These are phyloP conservation scores for Rhizopogon vulgaris DNA, from an alignment of 768 basidiomycete genomes.

Conservation along the genomic window DNA sequence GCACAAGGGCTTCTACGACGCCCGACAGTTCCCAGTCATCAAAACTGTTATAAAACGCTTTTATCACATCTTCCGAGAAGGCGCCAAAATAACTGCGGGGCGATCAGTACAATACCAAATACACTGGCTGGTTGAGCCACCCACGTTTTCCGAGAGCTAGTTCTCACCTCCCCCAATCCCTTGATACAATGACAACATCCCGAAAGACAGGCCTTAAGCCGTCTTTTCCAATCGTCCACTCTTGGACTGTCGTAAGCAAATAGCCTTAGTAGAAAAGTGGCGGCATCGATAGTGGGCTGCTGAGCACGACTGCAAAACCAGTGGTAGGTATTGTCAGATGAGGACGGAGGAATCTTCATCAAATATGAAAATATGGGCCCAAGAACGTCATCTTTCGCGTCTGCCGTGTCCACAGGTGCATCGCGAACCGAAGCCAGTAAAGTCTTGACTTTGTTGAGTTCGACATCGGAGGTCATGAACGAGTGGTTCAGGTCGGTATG, in stretches of 20 bases:
- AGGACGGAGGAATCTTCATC: slow-evolving; percentile 36
- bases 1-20: slow-evolving; percentile 43
- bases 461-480: slow-evolving; percentile 19
- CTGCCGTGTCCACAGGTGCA: slow-evolving; percentile 46
- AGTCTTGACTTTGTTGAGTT: slow-evolving; percentile 35
- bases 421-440: slow-evolving; percentile 55
- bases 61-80: slow-evolving; percentile 44
- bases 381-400: slow-evolving; percentile 44
- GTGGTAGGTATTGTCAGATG: slow-evolving; percentile 43
- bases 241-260: slow-evolving; percentile 65
- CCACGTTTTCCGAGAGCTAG: slow-evolving; percentile 63
- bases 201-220: slow-evolving; percentile 47
- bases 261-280: slow-evolving; percentile 76
- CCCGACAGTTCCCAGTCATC: slow-evolving; percentile 59
- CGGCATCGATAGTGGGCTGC: slow-evolving; percentile 52
- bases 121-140: slow-evolving; percentile 28
- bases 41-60: slow-evolving; percentile 55
- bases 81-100: slow-evolving; percentile 64
- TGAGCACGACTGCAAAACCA: slow-evolving; percentile 77
- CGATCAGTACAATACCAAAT: slow-evolving; percentile 8
- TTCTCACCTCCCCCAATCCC: slow-evolving; percentile 58
- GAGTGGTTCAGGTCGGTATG: neutral
- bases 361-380: slow-evolving; percentile 47
- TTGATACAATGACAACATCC: slow-evolving; percentile 69
- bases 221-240: slow-evolving; percentile 60